Percentiles rank a stretch among this genome's conserved stretches.
Conservation (phyloP, 164 flowering plant genomes). For the Chimonanthus salicifolius region DNA sequence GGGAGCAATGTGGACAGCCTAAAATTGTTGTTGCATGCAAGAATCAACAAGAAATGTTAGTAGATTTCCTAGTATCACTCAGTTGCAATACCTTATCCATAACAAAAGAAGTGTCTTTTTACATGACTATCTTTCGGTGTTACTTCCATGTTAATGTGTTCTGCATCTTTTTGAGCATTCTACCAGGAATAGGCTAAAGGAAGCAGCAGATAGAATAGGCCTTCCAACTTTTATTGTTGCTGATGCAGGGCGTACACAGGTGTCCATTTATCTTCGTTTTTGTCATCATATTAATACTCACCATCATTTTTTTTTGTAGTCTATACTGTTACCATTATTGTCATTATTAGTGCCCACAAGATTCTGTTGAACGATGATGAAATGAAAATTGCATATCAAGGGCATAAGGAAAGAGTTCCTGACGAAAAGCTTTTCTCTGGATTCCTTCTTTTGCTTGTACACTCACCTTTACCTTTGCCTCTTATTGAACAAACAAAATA, state of each 20-base stretch:
- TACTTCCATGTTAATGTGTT: background rate
- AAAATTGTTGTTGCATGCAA: conserved; percentile 92
- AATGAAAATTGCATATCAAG: no score
- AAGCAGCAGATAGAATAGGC: conserved; percentile 73
- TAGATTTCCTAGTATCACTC: conserved; percentile 8
- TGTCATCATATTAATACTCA: background rate
- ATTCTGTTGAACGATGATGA: background rate
- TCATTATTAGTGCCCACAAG: background rate
- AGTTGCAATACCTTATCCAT: conserved; percentile 3
- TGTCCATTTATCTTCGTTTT: conserved; percentile 12
- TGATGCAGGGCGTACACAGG: conserved; percentile 98
- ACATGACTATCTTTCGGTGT: no score
- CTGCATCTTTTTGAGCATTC: conserved; percentile 5
- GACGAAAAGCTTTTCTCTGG: no score
- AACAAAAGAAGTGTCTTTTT: background rate
- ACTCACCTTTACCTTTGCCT: no score
- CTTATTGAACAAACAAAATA: no score
- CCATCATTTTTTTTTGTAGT: background rate
- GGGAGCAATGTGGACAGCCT: conserved; percentile 91
- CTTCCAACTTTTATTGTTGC: conserved; percentile 94
- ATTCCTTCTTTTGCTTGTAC: no score
- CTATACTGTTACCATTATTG: background rate
- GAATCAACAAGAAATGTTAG: conserved; percentile 94
- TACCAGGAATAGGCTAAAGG: conserved; percentile 69
- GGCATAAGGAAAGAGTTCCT: background rate